Evolutionary conservation across 1,284 basidiomycete genomes (phyloP).

Genomic region (Erythrobasidium hasegawianum): DNA sequence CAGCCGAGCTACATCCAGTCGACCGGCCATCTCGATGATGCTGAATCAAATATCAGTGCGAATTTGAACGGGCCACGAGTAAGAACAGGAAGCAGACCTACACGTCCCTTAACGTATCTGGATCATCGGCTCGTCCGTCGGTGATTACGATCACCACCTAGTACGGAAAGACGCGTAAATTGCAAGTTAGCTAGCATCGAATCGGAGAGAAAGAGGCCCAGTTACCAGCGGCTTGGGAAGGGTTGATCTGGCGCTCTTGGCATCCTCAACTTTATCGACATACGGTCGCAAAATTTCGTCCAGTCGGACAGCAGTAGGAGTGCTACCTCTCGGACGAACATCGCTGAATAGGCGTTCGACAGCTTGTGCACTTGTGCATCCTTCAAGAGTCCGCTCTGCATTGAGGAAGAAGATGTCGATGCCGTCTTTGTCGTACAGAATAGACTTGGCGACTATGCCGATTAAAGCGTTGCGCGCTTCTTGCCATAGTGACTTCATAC

Average conservation of each 20-base stretch:
- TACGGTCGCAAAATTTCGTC: conserved; percentile 37
- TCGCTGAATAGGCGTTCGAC: conserved; percentile 23
- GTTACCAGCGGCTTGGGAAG: conserved; percentile 35
- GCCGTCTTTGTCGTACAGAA: conserved; percentile 39
- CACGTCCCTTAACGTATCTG: conserved; percentile 30
- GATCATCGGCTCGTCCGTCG: conserved; percentile 39
- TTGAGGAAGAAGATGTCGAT: conserved; percentile 40
- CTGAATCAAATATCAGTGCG: no score
- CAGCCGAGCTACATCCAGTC: conserved; percentile 37
- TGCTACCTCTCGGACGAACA: not conserved
- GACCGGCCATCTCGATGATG: conserved; percentile 38
- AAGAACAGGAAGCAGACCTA: not conserved
- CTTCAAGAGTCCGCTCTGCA: not conserved
- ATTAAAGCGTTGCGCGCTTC: conserved; percentile 31
- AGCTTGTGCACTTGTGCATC: not conserved
- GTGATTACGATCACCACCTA: conserved; percentile 33
- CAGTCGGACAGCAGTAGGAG: conserved; percentile 32
- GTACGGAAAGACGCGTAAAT: no score
- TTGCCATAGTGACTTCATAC: conserved; percentile 32
- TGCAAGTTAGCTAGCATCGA: no score
- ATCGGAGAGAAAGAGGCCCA: no score
- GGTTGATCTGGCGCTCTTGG: conserved; percentile 16
- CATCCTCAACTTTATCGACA: conserved; percentile 38
- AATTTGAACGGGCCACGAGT: no score
- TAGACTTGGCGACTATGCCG: conserved; percentile 14